Conservation (phyloP, 1,284 basidiomycete species). For the Melanopsichium pennsylvanicum region DNA sequence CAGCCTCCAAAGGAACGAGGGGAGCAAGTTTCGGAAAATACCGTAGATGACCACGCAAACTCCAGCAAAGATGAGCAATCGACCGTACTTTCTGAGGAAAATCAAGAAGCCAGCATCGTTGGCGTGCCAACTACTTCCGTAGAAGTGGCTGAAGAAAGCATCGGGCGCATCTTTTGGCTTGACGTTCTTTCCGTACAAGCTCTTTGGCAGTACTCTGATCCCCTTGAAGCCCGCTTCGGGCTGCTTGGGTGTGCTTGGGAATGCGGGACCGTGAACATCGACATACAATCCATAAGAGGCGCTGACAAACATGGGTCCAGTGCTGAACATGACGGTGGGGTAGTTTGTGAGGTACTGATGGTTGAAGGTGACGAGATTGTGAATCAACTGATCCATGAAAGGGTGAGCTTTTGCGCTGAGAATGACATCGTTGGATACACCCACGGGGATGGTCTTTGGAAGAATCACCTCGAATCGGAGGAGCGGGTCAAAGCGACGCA, state of each 20-base stretch:
- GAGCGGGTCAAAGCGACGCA: constrained; percentile 86
- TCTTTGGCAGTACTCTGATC: constrained; percentile 84
- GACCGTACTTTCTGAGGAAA: constrained; percentile 60
- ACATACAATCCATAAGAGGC: constrained; percentile 60
- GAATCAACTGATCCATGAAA: constrained; percentile 90
- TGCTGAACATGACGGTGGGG: constrained; percentile 99
- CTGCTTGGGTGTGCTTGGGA: constrained; percentile 83
- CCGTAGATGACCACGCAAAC: constrained; percentile 45
- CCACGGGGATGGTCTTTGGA: constrained; percentile 87
- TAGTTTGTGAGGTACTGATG: constrained; percentile 93
- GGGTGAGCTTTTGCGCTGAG: constrained; percentile 84
- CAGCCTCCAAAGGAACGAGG: constrained; percentile 17
- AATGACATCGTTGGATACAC: constrained; percentile 94
- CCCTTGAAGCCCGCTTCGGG: constrained; percentile 71
- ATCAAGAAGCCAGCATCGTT: constrained; percentile 66
- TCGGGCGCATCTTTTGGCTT: constrained; percentile 82
- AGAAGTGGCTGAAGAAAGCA: constrained; percentile 86
- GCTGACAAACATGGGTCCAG: constrained; percentile 72
- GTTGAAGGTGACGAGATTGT: constrained; percentile 88
- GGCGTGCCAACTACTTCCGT: constrained; percentile 87
- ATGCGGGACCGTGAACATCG: constrained; percentile 83
- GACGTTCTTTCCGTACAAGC: constrained; percentile 95
- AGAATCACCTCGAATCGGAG: constrained; percentile 88
- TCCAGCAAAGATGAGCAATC: constrained; percentile 51
- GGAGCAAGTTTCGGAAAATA: constrained; percentile 34